These are phyloP conservation scores for Leccinellum albellum DNA, from an alignment of 768 basidiomycete genomes.

Conservation along the genomic window DNA sequence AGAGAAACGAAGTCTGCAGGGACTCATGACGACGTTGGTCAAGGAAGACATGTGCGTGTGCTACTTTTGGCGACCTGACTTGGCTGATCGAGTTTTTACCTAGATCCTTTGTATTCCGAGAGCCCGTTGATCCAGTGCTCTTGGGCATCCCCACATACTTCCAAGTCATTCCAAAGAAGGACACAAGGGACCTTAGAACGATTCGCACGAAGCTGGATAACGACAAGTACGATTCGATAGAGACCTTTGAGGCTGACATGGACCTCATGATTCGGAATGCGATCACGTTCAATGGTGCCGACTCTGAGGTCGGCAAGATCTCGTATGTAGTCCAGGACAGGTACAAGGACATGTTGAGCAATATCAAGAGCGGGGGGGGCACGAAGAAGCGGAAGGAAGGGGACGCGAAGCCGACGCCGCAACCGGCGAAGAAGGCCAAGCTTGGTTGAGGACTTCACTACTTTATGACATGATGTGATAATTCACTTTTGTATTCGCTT, in stretches of 20 bases:
- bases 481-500: slow-evolving; percentile 27
- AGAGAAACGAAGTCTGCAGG: slow-evolving; percentile 77
- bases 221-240: slow-evolving; percentile 77
- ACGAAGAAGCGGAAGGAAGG: slow-evolving; percentile 75
- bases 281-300: slow-evolving; percentile 79
- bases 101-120: slow-evolving; percentile 75
- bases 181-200: slow-evolving; percentile 81
- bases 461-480: slow-evolving; percentile 23
- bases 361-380: slow-evolving; percentile 36
- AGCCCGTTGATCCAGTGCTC: slow-evolving; percentile 83
- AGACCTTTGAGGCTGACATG: slow-evolving; percentile 80
- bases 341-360: slow-evolving; percentile 52
- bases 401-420: slow-evolving; percentile 54
- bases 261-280: slow-evolving; percentile 88
- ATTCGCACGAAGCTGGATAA: slow-evolving; percentile 78
- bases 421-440: slow-evolving; percentile 67
- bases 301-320: slow-evolving; percentile 72
- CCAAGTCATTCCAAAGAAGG: slow-evolving; percentile 77
- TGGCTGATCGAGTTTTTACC: not conserved
- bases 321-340: slow-evolving; percentile 49
- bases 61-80: not conserved
- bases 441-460: slow-evolving; percentile 41
- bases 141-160: slow-evolving; percentile 86
- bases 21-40: slow-evolving; percentile 62
- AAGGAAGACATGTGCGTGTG: slow-evolving; percentile 63